These are phyloP conservation scores for Pichia deserticola DNA, from an alignment of 805 yeast species.

Conservation along the genomic window DNA sequence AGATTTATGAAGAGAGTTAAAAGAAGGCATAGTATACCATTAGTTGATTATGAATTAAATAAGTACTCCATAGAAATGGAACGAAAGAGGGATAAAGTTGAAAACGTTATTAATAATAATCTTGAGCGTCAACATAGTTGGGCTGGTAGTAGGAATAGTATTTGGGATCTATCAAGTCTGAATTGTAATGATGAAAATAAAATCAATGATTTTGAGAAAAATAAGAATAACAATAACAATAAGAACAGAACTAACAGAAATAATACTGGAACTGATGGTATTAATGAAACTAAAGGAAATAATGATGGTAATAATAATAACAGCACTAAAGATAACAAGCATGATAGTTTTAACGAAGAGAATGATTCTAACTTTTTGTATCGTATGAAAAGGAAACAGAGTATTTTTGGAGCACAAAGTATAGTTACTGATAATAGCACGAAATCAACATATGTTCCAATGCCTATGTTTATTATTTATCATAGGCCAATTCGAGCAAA, in stretches of 20 bases:
- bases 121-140: conserved; percentile 5
- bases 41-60: conserved; percentile 28
- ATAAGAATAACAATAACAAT: no score
- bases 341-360: no score
- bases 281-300: not conserved
- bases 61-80: conserved; percentile 20
- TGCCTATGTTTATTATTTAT: not conserved
- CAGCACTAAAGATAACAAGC: no score
- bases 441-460: not conserved
- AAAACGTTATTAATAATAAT: conserved; percentile 11
- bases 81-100: conserved; percentile 9
- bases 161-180: not conserved
- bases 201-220: not conserved
- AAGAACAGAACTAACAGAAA: no score
- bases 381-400: conserved; percentile 1
- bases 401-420: conserved; percentile 6
- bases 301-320: not conserved
- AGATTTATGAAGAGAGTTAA: conserved; percentile 21
- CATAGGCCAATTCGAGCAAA: not conserved
- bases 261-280: no score
- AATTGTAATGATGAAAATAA: not conserved
- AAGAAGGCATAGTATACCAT: conserved; percentile 36
- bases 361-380: not conserved
- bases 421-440: not conserved
- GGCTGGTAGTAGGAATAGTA: not conserved